Base-by-base conservation (phyloP, 208 protist species). In the Angomonas ambiguus region DNA sequence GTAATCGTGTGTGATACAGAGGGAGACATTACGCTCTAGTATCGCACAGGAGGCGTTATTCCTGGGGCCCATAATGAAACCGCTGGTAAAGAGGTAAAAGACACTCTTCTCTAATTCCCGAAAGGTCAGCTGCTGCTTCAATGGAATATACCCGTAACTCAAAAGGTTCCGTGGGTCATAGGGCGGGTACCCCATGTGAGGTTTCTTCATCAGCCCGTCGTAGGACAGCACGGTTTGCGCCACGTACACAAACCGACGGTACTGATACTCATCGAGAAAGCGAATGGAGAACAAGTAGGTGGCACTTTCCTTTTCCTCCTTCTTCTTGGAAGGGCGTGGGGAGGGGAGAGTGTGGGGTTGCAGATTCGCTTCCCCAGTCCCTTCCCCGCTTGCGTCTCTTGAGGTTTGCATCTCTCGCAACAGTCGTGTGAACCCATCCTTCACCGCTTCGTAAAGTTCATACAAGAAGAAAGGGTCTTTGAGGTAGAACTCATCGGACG, bases 111-210 rank as follows among this genome's bases (percentile, higher is more conserved):
- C 58, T 18, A 69, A 32, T 2, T 16, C 2, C 16, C 41, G 31
- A 31, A 75, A 75, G 8, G 13, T 48, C 32, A 49, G 32, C 34
- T 35, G 63, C 32, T 65, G 28, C n/a, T 33, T 35, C 38, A 75
- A 34, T 5, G 70, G 70, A 41, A 75, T 25, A 38, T 58, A 45
- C 41, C 63, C 70, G 25, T 66, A 69, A 41, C 34, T 42, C 41
- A 69, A 3, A 24, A 56, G 45, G 51, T 75, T 75, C 25, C 70
- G 70, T 18, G 70, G 70, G 59, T 75, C 70, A 58, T 70, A 66
- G 24, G 70, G 70, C 1, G 70, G 70, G 18, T 64, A 49, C 30
- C 70, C 70, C 33, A 58, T 25, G 31, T 65, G 34, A 2, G 70
- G 70, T 6, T 42, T 55, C 2, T 41, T 24, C 45, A 33, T 48